These are phyloP conservation scores for Hypomyces perniciosus DNA, from an alignment of 2,329 filamentous ascomycete species.

Conservation along the genomic window DNA sequence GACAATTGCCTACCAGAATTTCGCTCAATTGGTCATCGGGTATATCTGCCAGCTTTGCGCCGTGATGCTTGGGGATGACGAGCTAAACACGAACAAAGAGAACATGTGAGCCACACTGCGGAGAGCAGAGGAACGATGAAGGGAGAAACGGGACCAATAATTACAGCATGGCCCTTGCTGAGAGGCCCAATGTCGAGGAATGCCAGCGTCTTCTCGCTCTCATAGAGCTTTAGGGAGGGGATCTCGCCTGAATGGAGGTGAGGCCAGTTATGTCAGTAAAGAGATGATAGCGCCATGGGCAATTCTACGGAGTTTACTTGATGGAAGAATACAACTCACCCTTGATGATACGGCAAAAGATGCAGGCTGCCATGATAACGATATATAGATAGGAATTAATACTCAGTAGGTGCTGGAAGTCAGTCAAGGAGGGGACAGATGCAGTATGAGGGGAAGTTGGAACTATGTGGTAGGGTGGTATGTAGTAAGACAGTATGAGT, in stretches of 20 bases:
- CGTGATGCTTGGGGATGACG: slow-evolving; percentile 93
- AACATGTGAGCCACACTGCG: neutral
- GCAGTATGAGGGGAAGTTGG: too few species aligned
- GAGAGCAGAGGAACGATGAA: neutral
- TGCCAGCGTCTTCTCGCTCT: slow-evolving; percentile 86
- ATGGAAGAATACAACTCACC: slow-evolving; percentile 40
- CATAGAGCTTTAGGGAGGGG: slow-evolving; percentile 91
- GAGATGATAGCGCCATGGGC: neutral
- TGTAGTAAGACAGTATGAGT: too few species aligned
- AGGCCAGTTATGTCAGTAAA: neutral
- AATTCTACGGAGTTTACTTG: neutral
- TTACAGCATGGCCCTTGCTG: slow-evolving; percentile 80
- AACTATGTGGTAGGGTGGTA: too few species aligned
- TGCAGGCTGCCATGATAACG: slow-evolving; percentile 50
- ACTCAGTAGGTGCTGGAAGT: too few species aligned
- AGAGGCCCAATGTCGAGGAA: slow-evolving; percentile 96
- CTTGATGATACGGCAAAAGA: slow-evolving; percentile 99
- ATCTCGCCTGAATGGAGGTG: slow-evolving; percentile 65
- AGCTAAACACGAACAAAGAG: slow-evolving; percentile 50
- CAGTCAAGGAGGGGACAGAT: too few species aligned
- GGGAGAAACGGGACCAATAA: slow-evolving; percentile 23
- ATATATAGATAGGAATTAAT: too few species aligned
- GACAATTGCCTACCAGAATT: slow-evolving; percentile 57
- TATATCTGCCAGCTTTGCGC: slow-evolving; percentile 84
- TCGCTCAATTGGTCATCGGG: slow-evolving; percentile 82